Conservation (phyloP, 352 stramenopile species). For the Pythium monospermum region DNA sequence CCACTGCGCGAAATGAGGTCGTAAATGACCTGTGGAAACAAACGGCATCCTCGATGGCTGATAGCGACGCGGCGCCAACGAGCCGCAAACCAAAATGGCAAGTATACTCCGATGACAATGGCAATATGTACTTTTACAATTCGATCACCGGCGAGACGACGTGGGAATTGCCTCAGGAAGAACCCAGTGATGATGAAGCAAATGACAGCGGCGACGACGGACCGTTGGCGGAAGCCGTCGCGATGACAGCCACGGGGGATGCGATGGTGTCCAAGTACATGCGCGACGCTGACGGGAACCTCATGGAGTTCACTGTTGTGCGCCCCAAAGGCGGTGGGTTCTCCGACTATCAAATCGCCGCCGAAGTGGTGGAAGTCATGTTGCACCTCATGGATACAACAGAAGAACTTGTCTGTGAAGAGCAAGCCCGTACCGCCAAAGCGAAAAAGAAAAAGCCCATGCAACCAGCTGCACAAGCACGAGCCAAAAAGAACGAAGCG, state of each 20-base stretch:
- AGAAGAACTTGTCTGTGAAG: constrained; percentile 7
- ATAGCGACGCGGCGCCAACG: background rate
- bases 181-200: constrained; percentile 4
- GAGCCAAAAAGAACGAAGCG: constrained; percentile 38
- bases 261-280: constrained; percentile 15
- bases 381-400: constrained; percentile 32
- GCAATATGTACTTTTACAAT: constrained; percentile 79
- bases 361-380: constrained; percentile 43
- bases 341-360: constrained; percentile 36
- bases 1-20: background rate
- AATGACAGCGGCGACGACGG: background rate
- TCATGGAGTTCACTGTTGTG: constrained; percentile 16
- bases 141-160: constrained; percentile 52
- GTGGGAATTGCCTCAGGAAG: constrained; percentile 58
- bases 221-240: background rate
- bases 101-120: constrained; percentile 54
- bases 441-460: constrained; percentile 36
- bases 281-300: constrained; percentile 14
- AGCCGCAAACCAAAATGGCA: constrained; percentile 39
- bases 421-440: background rate
- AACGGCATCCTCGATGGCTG: background rate
- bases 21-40: background rate
- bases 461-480: constrained; percentile 41
- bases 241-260: constrained; percentile 2
- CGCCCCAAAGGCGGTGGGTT: constrained; percentile 8